A percentile compares a stretch with the other conserved stretches of the same genome.
phyloP scores from a whole-genome alignment of 805 yeast genomes.

The Nakazawaea molendinolei region DNA sequence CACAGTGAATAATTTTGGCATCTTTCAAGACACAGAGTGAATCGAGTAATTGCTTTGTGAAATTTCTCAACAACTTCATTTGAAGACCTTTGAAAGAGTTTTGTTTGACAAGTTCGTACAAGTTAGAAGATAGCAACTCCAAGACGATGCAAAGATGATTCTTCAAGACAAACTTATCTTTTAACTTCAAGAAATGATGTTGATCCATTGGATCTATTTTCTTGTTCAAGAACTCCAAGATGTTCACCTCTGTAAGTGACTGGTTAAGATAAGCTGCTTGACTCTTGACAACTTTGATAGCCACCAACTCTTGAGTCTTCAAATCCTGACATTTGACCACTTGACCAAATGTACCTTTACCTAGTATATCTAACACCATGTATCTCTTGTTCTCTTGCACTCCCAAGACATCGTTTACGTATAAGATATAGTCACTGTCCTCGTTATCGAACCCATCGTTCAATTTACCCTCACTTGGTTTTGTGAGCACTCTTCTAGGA shows the following conservation, averaged over 20 bases:
- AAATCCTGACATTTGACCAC: slow-evolving; percentile 87
- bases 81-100: slow-evolving; percentile 89
- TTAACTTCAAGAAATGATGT: slow-evolving; percentile 68
- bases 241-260: slow-evolving; percentile 81
- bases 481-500: slow-evolving; percentile 88
- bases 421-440: slow-evolving; percentile 84
- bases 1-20: slow-evolving; percentile 88
- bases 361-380: slow-evolving; percentile 82
- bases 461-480: slow-evolving; percentile 76
- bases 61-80: slow-evolving; percentile 68
- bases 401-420: slow-evolving; percentile 91
- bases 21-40: slow-evolving; percentile 76
- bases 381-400: slow-evolving; percentile 79
- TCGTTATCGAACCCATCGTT: slow-evolving; percentile 86
- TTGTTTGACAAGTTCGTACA: slow-evolving; percentile 86
- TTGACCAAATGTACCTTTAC: slow-evolving; percentile 98
- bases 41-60: slow-evolving; percentile 76
- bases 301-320: slow-evolving; percentile 77
- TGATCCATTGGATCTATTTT: slow-evolving; percentile 63
- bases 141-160: slow-evolving; percentile 91
- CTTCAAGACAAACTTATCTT: slow-evolving; percentile 87
- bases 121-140: slow-evolving; percentile 79
- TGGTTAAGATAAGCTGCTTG: slow-evolving; percentile 89
- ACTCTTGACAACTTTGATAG: slow-evolving; percentile 91
- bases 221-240: slow-evolving; percentile 73